Evolutionary conservation across 31 red algal species (phyloP), one percentile per base, ranked within the genome.

Genomic region (Asparagopsis taxiformis): DNA sequence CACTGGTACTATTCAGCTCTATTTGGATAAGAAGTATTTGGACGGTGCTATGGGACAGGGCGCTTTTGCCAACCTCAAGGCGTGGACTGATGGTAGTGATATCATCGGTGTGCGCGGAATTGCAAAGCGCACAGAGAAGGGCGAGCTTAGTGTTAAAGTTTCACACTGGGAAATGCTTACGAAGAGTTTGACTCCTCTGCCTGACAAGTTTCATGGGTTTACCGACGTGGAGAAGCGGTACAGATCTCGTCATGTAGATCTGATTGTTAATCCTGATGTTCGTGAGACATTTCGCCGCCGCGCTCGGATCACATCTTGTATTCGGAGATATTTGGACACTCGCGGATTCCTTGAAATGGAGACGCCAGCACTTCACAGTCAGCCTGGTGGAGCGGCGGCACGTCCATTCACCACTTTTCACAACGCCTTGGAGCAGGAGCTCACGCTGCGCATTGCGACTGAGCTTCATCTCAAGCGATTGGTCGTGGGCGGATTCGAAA

Each of bases 131-230:
- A 94, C 91, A 23, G 96, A 94, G 16, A 99, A 99, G 55, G 96
- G 96, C 43, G 96, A 99, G 64, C 85, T 94, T 30, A 86, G 74
- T 23, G 85, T 99, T 19, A 79, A 94, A 29, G 91, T 92, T 9
- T 48, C 67, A 2, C 31, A 92, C 19, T 94, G 82, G 81, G 34
- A 77, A 58, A 90, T 99, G 88, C 70, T 99, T 10, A 89, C 91
- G 8, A 99, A 99, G 79, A 79, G 77, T 37, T 68, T 99, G 11
- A 51, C 59, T 20, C 77, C 91, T 16, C 51, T 99, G 32, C 96
- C 96, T 5, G 96, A 99, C 75, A 99, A 99, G 41, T 99, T 91
- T 43, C 91, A 99, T 44, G 97, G 91, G 6, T 65, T 99, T 37
- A 89, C 82, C 3, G 97, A 99, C 32, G 74, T 92, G 13, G 86